Conservation (phyloP, 345 rosid species). For the Eucalyptus regnans region DNA sequence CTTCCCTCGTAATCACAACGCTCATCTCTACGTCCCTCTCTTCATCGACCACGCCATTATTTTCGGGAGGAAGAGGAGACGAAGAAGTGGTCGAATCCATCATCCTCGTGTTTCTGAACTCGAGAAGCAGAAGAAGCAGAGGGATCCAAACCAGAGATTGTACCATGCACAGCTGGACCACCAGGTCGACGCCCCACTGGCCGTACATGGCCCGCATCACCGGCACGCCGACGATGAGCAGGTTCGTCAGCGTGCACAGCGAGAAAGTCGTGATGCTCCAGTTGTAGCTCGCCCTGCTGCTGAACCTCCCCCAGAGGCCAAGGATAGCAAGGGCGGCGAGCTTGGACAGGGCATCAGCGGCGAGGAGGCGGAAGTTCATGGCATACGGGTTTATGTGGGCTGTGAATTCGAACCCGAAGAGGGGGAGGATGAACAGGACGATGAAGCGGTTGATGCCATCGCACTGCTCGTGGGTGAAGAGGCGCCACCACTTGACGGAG, state of each 20-base stretch:
- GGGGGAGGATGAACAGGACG: conserved; percentile 73
- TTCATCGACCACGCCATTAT: neutral
- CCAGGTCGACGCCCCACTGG: conserved; percentile 49
- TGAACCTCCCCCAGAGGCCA: conserved; percentile 56
- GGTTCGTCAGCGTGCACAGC: conserved; percentile 57
- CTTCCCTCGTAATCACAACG: neutral
- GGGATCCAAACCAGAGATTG: conserved; percentile 81
- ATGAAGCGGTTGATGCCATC: conserved; percentile 72
- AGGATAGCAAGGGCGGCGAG: conserved; percentile 41
- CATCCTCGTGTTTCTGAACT: conserved; percentile 26
- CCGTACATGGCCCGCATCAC: conserved; percentile 77
- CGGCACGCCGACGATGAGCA: conserved; percentile 79
- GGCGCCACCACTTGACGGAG: conserved; percentile 85
- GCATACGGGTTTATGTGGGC: conserved; percentile 63
- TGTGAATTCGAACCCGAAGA: conserved; percentile 67
- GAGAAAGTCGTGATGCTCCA: conserved; percentile 91
- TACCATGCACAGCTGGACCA: conserved; percentile 62
- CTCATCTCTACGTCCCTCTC: neutral
- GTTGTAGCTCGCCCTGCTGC: conserved; percentile 49
- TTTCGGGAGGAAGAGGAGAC: neutral
- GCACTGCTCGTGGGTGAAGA: conserved; percentile 62
- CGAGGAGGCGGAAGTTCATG: conserved; percentile 56
- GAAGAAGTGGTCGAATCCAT: neutral
- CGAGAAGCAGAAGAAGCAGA: conserved; percentile 50
- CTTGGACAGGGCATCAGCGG: conserved; percentile 66